Evolutionary conservation across 805 yeast genomes (phyloP).

Genomic region (Schwanniomyces polymorphus): DNA sequence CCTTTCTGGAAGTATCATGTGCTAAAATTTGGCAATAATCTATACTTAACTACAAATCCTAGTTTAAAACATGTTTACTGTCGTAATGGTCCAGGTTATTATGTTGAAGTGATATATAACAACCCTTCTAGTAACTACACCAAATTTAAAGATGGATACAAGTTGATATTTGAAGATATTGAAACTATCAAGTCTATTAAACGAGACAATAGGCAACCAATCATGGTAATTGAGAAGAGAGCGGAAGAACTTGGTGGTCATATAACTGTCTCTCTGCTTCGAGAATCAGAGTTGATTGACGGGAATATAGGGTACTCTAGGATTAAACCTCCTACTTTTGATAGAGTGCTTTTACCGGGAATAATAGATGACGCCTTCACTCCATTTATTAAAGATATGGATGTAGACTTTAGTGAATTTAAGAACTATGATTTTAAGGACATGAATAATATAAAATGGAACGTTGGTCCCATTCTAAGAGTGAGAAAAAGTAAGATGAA

Average conservation of each 20-base stretch:
- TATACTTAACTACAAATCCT: conserved; percentile 69
- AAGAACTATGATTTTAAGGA: conserved; percentile 29
- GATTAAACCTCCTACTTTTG: conserved; percentile 14
- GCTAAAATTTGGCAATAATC: conserved; percentile 50
- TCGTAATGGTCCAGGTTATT: conserved; percentile 63
- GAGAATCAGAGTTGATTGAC: conserved; percentile 9
- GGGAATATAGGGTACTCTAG: conserved; percentile 6
- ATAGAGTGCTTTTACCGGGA: conserved; percentile 25
- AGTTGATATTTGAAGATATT: conserved; percentile 25
- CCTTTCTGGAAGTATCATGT: conserved; percentile 68
- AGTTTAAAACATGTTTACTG: conserved; percentile 58
- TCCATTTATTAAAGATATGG: conserved; percentile 15
- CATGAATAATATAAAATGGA: conserved; percentile 27
- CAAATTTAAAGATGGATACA: conserved; percentile 17
- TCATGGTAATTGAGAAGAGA: conserved; percentile 26
- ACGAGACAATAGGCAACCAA: conserved; percentile 15
- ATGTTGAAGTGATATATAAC: conserved; percentile 37
- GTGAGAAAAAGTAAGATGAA: conserved; percentile 28
- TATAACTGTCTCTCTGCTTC: conserved; percentile 23
- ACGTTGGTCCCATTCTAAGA: conserved; percentile 48
- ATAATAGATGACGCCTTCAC: conserved; percentile 19
- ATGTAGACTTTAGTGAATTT: conserved; percentile 3
- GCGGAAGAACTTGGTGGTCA: conserved; percentile 27
- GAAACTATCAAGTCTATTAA: conserved; percentile 13
- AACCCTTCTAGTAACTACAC: background rate